Base-by-base conservation (phyloP, 129 eudicot species). In the Rutidosis leptorrhynchoides region DNA sequence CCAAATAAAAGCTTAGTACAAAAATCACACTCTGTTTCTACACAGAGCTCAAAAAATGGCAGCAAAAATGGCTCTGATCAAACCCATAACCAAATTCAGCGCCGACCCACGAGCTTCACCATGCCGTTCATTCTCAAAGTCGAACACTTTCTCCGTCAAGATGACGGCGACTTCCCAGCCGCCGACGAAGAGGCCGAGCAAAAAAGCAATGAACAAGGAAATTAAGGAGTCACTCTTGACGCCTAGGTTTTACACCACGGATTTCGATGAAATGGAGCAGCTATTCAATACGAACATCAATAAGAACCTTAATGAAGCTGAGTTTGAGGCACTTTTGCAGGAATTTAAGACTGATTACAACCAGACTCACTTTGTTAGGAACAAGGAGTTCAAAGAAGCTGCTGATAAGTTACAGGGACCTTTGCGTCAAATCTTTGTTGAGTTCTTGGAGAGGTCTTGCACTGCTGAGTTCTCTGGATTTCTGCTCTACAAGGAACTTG, bases 401-500 rank as follows among this genome's bases (percentile, higher is more conserved):
- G 97, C 99, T 23, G 99, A 93, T 45, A 81, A 82, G 30, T 75
- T 93, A 25, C 82, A 94, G 73, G 99, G 97, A 0, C 97, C 95
- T 0, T 62, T 94, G 6, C 69, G 97, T 12, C 90, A 89, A 69
- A 89, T 94, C 7, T 94, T 94, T 45, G 97, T 94, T 3, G 99
- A 94, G 84, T 94, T 94, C 70, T 58, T 89, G 75, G 96, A 93
- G 82, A 86, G 99, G 82, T 93, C 99, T 75, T 94, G 99, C 64
- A 94, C 99, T 29, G 99, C 99, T 77, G 99, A 94, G 72, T 94
- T 94, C 70, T 89, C 99, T 6, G 99, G 99, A 0, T 94, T 94
- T 67, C 79, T 94, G 58, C 86, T 94, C 10, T 89, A 94, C 78
- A 94, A 94, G 81, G 99, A 94, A 81, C 96, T 94, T 68, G 99